Evolutionary conservation across 352 stramenopile genomes (phyloP).

Genomic region (Pythium coloratum): DNA sequence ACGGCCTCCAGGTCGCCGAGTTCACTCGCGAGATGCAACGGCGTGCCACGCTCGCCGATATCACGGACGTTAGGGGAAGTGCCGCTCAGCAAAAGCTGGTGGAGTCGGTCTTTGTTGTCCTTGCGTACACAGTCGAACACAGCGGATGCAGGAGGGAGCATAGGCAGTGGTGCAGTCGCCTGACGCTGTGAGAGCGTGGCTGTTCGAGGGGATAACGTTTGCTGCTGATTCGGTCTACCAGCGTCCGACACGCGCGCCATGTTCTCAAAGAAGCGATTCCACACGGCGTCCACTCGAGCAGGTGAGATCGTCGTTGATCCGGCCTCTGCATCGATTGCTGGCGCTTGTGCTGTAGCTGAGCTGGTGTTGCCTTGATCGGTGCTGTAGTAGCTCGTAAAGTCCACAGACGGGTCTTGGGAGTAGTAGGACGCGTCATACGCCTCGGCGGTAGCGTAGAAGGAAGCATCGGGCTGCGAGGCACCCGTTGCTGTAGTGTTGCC

Average conservation of each 20-base stretch:
- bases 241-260: slow-evolving; percentile 35
- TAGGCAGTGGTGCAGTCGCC: not conserved
- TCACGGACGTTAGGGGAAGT: slow-evolving; percentile 59
- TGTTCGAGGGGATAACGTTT: not conserved
- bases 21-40: slow-evolving; percentile 69
- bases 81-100: slow-evolving; percentile 48
- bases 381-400: slow-evolving; percentile 1
- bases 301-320: slow-evolving; percentile 31
- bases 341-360: not conserved
- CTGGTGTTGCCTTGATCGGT: not conserved
- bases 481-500: not conserved
- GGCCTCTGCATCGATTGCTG: not conserved
- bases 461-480: not conserved
- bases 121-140: slow-evolving; percentile 62
- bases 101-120: slow-evolving; percentile 40
- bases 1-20: slow-evolving; percentile 64
- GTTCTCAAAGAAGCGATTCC: slow-evolving; percentile 82
- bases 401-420: not conserved
- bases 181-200: slow-evolving; percentile 8
- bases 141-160: slow-evolving; percentile 19
- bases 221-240: slow-evolving; percentile 2
- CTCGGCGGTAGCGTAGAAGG: not conserved
- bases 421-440: not conserved
- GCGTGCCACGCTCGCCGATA: slow-evolving; percentile 60
- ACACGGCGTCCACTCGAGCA: slow-evolving; percentile 58